Evolutionary conservation across 805 yeast species (phyloP), one percentile per base, ranked within the genome.

Genomic region (Candida nitratophila): DNA sequence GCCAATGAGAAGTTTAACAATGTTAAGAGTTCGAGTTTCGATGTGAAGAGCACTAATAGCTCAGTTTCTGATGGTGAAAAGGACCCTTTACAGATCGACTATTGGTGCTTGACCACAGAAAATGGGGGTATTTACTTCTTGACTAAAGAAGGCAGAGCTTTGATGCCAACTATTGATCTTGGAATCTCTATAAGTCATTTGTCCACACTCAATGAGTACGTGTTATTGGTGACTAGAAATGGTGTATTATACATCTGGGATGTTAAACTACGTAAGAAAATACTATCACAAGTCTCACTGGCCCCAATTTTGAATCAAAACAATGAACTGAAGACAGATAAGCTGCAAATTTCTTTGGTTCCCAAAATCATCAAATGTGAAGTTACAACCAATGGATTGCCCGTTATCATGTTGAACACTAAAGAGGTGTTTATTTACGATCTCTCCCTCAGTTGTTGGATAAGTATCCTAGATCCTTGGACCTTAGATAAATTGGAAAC

Each of bases 51-150:
- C 37, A 70, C 68, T 42, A 73, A 73, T 31, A 73, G 76, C 32
- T 26, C 7, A 8, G 29, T 8, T 8, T 11, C 11, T 26, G 29
- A 11, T 29, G n/a, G 32, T 29, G 73, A 78, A 40, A 73, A n/a
- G n/a, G n/a, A n/a, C n/a, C n/a, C 70, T n/a, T 43, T 71, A 22
- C 61, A 59, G 32, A 56, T 61, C 3, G 51, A 55, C 15, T 79
- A 66, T 52, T 74, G 81, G 68, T 73, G 74, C 11, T 56, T 79
- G 20, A 69, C 82, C 0, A 78, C 86, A 0, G 81, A 80, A 39
- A 66, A 72, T 27, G 89, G 89, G 0, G 60, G 77, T 0, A 51
- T 82, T 14, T 70, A 74, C 47, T 49, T 78, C 0, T 51, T 73
- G 8, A 59, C 73, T 1, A 65, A 74, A 0, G 58, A 61, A 7